These are phyloP conservation scores for Helenozyma rhizophorensis DNA, from an alignment of 805 yeast genomes.

Conservation along the genomic window DNA sequence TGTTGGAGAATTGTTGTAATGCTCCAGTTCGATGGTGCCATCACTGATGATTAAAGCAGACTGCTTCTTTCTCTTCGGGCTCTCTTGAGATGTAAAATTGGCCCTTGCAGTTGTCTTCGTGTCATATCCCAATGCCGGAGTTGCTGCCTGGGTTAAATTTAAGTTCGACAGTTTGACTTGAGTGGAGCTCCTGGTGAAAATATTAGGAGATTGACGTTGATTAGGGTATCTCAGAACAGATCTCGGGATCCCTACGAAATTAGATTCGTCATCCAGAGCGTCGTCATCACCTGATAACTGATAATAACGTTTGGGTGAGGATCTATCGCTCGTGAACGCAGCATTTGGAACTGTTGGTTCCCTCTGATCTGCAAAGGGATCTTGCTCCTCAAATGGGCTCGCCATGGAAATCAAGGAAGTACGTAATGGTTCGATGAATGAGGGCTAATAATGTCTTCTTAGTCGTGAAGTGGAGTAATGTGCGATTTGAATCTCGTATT, in stretches of 20 bases:
- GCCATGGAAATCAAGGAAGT: too few species aligned
- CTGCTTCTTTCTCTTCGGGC: constrained; percentile 57
- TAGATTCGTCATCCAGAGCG: constrained; percentile 21
- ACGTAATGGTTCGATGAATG: too few species aligned
- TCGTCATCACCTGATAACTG: constrained; percentile 19
- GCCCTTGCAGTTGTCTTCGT: constrained; percentile 51
- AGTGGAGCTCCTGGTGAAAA: constrained; percentile 36
- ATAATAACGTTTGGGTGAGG: constrained; percentile 34
- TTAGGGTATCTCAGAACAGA: constrained; percentile 27
- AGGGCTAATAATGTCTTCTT: too few species aligned
- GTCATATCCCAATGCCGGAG: constrained; percentile 10
- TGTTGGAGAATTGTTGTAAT: constrained; percentile 35
- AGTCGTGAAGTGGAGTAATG: too few species aligned
- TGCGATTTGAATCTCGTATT: too few species aligned
- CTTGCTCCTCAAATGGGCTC: constrained; percentile 29
- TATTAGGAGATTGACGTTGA: constrained; percentile 40
- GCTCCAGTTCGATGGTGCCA: constrained; percentile 20
- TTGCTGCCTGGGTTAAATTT: constrained; percentile 3
- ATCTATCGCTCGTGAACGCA: constrained; percentile 35
- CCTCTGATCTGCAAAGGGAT: constrained; percentile 31
- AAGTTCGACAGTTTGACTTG: constrained; percentile 10
- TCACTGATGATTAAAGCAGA: constrained; percentile 46
- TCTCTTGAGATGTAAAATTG: constrained; percentile 58
- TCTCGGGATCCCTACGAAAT: constrained; percentile 22
- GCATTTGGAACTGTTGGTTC: constrained; percentile 33